Evolutionary conservation across 352 stramenopile species (phyloP).

Genomic region (Globisporangium alternatum): DNA sequence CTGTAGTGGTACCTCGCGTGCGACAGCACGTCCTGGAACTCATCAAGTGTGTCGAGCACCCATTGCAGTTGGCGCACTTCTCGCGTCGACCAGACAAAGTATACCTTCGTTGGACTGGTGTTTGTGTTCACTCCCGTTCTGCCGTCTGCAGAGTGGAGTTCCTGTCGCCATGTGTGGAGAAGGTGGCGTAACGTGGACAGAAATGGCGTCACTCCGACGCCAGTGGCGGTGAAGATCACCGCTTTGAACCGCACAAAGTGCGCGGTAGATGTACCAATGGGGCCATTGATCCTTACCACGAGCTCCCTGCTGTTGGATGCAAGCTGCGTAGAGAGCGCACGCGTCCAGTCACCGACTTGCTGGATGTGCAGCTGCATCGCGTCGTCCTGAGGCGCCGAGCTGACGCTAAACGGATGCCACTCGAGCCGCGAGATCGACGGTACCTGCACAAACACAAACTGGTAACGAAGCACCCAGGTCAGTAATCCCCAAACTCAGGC

Average conservation of each 20-base stretch:
- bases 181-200: conserved; percentile 42
- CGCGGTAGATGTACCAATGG: conserved; percentile 28
- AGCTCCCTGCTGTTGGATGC: conserved; percentile 1
- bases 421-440: conserved; percentile 46
- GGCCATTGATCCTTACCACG: conserved; percentile 26
- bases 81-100: conserved; percentile 31
- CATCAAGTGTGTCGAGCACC: conserved; percentile 19
- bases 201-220: conserved; percentile 44
- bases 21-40: conserved; percentile 29
- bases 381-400: conserved; percentile 44
- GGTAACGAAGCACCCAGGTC: background rate
- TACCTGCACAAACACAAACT: conserved; percentile 71
- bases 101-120: conserved; percentile 3
- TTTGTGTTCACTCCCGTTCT: too few species aligned
- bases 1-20: background rate
- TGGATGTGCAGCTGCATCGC: conserved; percentile 41
- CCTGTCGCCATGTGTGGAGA: conserved; percentile 25
- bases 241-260: conserved; percentile 27
- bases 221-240: conserved; percentile 31
- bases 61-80: conserved; percentile 19
- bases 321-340: conserved; percentile 11
- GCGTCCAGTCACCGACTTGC: conserved; percentile 45
- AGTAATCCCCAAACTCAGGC: background rate
- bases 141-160: background rate
- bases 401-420: conserved; percentile 83